Percentiles rank a stretch among this genome's conserved stretches.
Conservation (phyloP, 805 yeast genomes). For the Myxozyma nipponensis region DNA sequence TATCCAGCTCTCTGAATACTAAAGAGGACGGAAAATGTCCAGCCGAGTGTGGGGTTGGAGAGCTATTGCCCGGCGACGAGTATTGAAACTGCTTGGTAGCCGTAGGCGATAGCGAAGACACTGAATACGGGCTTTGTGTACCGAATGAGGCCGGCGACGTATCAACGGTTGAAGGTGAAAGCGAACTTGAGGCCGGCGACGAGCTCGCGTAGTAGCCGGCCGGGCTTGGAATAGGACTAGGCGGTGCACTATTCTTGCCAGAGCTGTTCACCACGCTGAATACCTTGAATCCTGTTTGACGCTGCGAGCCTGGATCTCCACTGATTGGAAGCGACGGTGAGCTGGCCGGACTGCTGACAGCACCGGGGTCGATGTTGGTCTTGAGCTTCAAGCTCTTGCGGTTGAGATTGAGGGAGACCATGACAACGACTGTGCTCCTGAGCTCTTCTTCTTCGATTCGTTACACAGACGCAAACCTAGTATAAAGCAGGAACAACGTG, state of each 20-base stretch:
- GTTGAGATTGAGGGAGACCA: background rate
- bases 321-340: too few relatives aligned
- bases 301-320: background rate
- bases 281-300: background rate
- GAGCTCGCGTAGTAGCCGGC: background rate
- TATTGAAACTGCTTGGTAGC: background rate
- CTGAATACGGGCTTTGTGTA: background rate
- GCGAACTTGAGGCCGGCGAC: background rate
- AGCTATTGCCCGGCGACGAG: background rate
- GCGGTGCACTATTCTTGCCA: background rate
- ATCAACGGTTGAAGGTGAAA: background rate
- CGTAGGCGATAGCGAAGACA: background rate
- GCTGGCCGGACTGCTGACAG: too few relatives aligned
- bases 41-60: background rate
- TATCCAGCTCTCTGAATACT: conserved; percentile 21
- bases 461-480: too few relatives aligned
- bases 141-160: background rate
- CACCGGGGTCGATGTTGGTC: too few relatives aligned
- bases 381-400: background rate
- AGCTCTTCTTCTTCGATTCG: too few relatives aligned
- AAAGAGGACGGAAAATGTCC: conserved; percentile 9
- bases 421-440: background rate
- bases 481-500: too few relatives aligned
- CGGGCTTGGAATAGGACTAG: background rate
- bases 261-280: background rate